A percentile compares a stretch with the other conserved stretches of the same genome.
phyloP scores from a whole-genome alignment of 192 early-diverging fungal species.

The Coemansia furcata region DNA sequence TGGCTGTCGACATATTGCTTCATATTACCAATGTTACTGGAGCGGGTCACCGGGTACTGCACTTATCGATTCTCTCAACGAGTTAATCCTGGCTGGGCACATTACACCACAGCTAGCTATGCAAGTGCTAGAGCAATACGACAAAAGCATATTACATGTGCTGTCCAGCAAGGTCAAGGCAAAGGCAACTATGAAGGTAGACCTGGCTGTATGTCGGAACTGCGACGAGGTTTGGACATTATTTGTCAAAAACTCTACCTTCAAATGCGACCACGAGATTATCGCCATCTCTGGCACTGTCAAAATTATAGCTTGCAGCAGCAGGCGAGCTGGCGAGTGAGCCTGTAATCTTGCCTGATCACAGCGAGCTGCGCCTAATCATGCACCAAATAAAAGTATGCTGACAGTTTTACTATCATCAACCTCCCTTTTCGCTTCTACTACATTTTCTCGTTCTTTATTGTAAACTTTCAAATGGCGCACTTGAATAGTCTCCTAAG shows the following conservation, averaged over 20 bases:
- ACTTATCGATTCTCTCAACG: conserved; percentile 96
- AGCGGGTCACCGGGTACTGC: conserved; percentile 80
- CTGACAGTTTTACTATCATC: neutral
- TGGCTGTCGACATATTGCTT: too few relatives aligned
- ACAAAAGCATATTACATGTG: conserved; percentile 81
- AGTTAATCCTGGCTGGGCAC: conserved; percentile 82
- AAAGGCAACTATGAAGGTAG: conserved; percentile 75
- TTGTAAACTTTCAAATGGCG: conserved; percentile 1
- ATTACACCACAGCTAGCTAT: conserved; percentile 93
- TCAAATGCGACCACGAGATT: conserved; percentile 82
- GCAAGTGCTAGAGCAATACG: conserved; percentile 76
- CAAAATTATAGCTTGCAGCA: conserved; percentile 93
- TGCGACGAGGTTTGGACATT: conserved; percentile 99
- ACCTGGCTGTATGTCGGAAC: conserved; percentile 83
- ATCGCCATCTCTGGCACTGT: conserved; percentile 75
- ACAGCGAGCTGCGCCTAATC: neutral
- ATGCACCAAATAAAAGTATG: neutral
- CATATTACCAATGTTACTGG: conserved; percentile 71
- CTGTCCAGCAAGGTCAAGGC: conserved; percentile 74
- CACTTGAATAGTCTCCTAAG: conserved; percentile 23
- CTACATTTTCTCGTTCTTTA: neutral
- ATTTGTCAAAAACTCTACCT: conserved; percentile 76
- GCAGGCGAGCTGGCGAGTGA: conserved; percentile 53
- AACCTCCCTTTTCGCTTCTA: neutral
- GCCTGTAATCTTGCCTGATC: neutral